Percentiles rank a stretch among this genome's conserved stretches.
Conservation (phyloP, 2,329 filamentous ascomycete species). For the Pseudonectria foliicola region DNA sequence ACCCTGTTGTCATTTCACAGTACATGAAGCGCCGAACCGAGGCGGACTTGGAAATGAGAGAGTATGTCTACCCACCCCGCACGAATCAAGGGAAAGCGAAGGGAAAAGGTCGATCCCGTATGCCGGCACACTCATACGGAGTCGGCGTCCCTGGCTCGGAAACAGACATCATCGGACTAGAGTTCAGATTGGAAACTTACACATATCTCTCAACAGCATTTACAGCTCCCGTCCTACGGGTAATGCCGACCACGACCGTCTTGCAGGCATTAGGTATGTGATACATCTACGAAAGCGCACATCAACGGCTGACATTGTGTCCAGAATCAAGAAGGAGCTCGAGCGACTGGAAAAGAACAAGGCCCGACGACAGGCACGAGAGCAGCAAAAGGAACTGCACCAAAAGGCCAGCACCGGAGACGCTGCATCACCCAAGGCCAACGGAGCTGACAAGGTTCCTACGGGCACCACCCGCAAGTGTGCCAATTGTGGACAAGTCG, state of each 20-base stretch:
- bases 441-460: conserved; percentile 41
- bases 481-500: conserved; percentile 92
- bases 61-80: conserved; percentile 45
- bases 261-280: conserved; percentile 35
- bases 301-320: neutral
- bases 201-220: conserved; percentile 35
- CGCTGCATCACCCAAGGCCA: conserved; percentile 42
- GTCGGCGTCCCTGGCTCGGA: conserved; percentile 23
- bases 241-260: conserved; percentile 44
- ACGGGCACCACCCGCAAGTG: conserved; percentile 81
- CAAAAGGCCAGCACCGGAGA: conserved; percentile 38
- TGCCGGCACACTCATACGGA: conserved; percentile 13
- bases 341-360: conserved; percentile 84
- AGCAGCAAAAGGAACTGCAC: conserved; percentile 72
- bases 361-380: conserved; percentile 80
- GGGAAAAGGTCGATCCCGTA: conserved; percentile 1
- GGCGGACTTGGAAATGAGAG: conserved; percentile 63
- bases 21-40: conserved; percentile 75
- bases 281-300: no score
- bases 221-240: conserved; percentile 43
- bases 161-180: conserved; percentile 27
- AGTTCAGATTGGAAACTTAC: conserved; percentile 32
- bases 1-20: conserved; percentile 80
- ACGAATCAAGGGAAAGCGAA: neutral
- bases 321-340: conserved; percentile 54